Evolutionary conservation across 192 early-diverging fungal species (phyloP).

Genomic region (Coemansia sp.): DNA sequence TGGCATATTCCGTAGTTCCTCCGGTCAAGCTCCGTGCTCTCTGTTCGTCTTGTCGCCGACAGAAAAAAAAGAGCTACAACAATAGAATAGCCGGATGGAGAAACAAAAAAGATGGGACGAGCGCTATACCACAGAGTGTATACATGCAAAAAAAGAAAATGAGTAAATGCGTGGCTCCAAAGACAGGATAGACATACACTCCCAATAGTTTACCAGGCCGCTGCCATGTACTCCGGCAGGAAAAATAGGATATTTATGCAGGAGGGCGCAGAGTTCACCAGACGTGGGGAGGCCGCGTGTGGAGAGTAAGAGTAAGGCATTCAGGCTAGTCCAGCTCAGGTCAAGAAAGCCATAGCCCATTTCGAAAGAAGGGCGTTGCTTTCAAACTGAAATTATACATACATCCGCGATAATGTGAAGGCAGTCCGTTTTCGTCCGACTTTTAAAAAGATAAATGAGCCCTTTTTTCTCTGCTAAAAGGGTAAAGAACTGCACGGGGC

Average conservation of each 20-base stretch:
- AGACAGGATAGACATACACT: not conserved
- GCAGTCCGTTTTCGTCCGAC: not conserved
- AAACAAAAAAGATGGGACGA: not conserved
- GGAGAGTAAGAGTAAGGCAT: not conserved
- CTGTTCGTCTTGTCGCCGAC: not conserved
- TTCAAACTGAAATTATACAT: not conserved
- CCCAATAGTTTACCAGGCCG: not conserved
- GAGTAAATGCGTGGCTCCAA: not conserved
- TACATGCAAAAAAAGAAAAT: not conserved
- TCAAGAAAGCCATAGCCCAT: not conserved
- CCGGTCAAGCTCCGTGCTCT: not conserved
- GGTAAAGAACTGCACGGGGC: not conserved
- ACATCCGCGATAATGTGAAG: conserved; percentile 6
- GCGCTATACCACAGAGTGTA: not conserved
- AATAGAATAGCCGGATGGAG: not conserved
- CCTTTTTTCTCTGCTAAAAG: not conserved
- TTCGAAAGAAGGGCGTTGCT: not conserved
- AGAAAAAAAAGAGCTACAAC: not conserved
- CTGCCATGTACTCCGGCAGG: not conserved
- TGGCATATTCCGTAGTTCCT: not conserved
- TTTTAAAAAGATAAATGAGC: not conserved
- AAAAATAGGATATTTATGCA: conserved; percentile 5
- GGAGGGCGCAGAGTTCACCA: not conserved
- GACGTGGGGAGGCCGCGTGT: not conserved
- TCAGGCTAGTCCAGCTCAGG: not conserved